These are phyloP conservation scores for Aspergillus nidulans DNA, from an alignment of 495 filamentous ascomycete genomes.

Conservation along the genomic window DNA sequence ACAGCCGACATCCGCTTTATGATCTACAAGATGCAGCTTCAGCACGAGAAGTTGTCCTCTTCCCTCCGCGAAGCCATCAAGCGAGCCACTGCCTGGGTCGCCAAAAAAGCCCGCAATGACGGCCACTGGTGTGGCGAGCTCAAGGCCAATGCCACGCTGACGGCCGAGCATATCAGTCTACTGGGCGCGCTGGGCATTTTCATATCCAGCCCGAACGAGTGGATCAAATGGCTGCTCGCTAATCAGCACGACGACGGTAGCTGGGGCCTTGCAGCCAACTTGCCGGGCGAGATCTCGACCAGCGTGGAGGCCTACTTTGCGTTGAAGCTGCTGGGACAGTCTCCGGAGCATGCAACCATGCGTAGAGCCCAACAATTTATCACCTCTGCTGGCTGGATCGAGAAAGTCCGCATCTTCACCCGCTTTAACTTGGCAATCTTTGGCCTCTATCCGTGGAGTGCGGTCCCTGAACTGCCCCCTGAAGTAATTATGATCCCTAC, in stretches of 20 bases:
- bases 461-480: constrained; percentile 34
- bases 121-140: constrained; percentile 39
- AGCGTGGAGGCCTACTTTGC: constrained; percentile 39
- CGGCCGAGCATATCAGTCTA: constrained; percentile 35
- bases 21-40: too few relatives aligned
- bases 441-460: constrained; percentile 39
- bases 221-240: constrained; percentile 21
- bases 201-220: constrained; percentile 1
- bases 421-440: constrained; percentile 38
- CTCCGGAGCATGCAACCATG: constrained; percentile 16
- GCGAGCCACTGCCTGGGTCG: background rate
- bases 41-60: background rate
- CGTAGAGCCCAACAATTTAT: constrained; percentile 25
- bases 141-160: constrained; percentile 29
- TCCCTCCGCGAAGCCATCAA: background rate
- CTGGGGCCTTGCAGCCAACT: constrained; percentile 33
- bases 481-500: constrained; percentile 38
- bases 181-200: constrained; percentile 20
- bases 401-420: constrained; percentile 33
- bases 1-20: too few relatives aligned
- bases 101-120: constrained; percentile 9
- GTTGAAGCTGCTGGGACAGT: constrained; percentile 32
- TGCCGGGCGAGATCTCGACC: constrained; percentile 34
- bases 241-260: constrained; percentile 35
- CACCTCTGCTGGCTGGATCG: constrained; percentile 31